Conservation (phyloP, 2,329 filamentous ascomycete genomes). For the Ophiostoma novo-ulmi region DNA sequence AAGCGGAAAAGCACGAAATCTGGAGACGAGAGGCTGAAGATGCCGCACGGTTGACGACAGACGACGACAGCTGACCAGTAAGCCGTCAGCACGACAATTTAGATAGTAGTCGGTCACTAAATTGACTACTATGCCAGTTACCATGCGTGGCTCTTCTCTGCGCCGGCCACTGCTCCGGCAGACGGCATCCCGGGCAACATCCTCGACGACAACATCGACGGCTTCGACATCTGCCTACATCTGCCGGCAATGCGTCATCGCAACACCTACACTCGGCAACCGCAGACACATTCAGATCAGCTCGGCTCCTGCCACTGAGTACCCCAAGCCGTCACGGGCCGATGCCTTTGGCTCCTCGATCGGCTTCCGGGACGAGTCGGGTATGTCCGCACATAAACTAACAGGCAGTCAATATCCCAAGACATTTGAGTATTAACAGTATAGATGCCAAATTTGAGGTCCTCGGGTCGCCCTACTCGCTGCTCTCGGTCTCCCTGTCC, state of each 20-base stretch:
- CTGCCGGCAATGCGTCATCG: slow-evolving; percentile 47
- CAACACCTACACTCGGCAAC: not conserved
- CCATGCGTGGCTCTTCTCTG: slow-evolving; percentile 24
- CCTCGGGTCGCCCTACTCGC: slow-evolving; percentile 82
- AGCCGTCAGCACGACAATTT: not conserved
- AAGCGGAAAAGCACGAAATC: slow-evolving; percentile 10
- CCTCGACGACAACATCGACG: slow-evolving; percentile 9
- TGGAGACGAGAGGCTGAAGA: not conserved
- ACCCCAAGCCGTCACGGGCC: slow-evolving; percentile 41
- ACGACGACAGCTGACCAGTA: slow-evolving; percentile 19
- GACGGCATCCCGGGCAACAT: slow-evolving; percentile 20
- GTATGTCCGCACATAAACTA: slow-evolving; percentile 36
- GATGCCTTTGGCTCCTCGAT: slow-evolving; percentile 52
- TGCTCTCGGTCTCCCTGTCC: slow-evolving; percentile 87
- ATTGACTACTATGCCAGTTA: not conserved
- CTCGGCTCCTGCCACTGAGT: slow-evolving; percentile 54
- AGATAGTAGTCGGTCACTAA: no score
- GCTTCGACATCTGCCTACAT: slow-evolving; percentile 36
- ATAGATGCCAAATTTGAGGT: slow-evolving; percentile 93
- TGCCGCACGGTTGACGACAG: not conserved
- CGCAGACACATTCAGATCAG: slow-evolving; percentile 56
- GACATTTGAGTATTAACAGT: not conserved
- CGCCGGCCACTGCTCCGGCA: slow-evolving; percentile 19
- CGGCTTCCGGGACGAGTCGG: slow-evolving; percentile 45
- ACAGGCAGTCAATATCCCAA: not conserved